Evolutionary conservation across 192 early-diverging fungal species (phyloP).

Genomic region (Coemansia sp.): DNA sequence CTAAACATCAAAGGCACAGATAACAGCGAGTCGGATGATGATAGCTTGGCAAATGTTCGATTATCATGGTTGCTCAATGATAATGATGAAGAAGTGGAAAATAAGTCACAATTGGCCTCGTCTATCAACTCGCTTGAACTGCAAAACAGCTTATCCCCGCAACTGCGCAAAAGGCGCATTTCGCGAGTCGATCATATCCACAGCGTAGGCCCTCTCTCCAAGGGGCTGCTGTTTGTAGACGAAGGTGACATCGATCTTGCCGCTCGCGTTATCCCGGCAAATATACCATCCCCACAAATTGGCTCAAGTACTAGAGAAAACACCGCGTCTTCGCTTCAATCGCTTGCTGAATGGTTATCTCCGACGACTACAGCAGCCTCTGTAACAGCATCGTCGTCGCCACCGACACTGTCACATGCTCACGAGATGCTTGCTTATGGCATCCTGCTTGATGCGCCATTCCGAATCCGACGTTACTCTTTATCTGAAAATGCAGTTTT

Average conservation of each 20-base stretch:
- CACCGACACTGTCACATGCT: not conserved
- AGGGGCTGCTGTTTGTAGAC: slow-evolving; percentile 34
- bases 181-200: slow-evolving; percentile 19
- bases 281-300: not conserved
- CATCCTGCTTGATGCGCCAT: slow-evolving; percentile 29
- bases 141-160: not conserved
- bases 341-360: not conserved
- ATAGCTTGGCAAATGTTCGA: not conserved
- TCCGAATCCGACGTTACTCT: slow-evolving; percentile 35
- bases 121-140: not conserved
- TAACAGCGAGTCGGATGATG: not conserved
- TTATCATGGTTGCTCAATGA: slow-evolving; percentile 1
- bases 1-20: not conserved
- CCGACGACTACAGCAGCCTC: not conserved
- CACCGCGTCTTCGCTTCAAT: not conserved
- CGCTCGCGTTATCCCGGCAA: slow-evolving; percentile 28
- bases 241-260: slow-evolving; percentile 13
- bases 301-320: not conserved
- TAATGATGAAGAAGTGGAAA: not conserved
- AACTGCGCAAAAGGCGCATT: not conserved
- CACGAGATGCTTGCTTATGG: slow-evolving; percentile 31
- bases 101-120: not conserved
- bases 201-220: slow-evolving; percentile 19
- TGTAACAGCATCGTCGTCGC: not conserved
- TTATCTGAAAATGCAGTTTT: not conserved